Conservation (phyloP, 2,329 filamentous ascomycete genomes). For the Scedosporium minutisporum region DNA sequence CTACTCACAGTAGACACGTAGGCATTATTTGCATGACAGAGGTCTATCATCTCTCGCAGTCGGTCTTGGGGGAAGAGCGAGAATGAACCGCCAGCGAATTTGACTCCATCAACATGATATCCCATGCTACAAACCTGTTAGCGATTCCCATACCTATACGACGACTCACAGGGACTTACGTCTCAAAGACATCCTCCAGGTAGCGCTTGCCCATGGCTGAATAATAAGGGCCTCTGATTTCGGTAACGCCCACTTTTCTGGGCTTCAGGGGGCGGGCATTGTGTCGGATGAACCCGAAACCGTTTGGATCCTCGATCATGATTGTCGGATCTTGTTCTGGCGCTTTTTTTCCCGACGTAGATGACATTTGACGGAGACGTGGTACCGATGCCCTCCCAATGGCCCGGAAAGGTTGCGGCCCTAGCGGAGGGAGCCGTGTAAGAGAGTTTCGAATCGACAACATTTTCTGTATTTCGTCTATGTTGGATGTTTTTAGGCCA, state of each 20-base stretch:
- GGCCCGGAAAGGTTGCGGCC: no score
- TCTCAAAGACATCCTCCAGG: conserved; percentile 41
- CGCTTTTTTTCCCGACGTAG: not conserved
- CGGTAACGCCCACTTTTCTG: conserved; percentile 37
- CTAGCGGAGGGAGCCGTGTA: no score
- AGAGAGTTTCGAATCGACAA: no score
- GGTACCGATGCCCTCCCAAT: no score
- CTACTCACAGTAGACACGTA: conserved; percentile 41
- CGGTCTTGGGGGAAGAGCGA: conserved; percentile 27
- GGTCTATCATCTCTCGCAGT: conserved; percentile 2
- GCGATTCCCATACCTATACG: not conserved
- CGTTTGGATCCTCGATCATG: conserved; percentile 38
- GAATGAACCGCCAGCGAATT: conserved; percentile 45
- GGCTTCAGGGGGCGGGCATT: conserved; percentile 39
- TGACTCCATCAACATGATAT: conserved; percentile 42
- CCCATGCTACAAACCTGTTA: conserved; percentile 31
- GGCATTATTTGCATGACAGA: conserved; percentile 23
- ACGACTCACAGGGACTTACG: conserved; percentile 21
- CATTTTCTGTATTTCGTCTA: no score
- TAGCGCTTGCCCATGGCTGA: conserved; percentile 43
- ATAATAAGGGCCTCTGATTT: conserved; percentile 47
- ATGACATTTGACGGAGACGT: not conserved
- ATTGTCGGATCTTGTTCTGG: conserved; percentile 11
- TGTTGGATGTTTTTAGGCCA: no score
- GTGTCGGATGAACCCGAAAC: conserved; percentile 39